Evolutionary conservation across 2,329 filamentous ascomycete genomes (phyloP).

Genomic region (Sclerotinia sclerotiorum): DNA sequence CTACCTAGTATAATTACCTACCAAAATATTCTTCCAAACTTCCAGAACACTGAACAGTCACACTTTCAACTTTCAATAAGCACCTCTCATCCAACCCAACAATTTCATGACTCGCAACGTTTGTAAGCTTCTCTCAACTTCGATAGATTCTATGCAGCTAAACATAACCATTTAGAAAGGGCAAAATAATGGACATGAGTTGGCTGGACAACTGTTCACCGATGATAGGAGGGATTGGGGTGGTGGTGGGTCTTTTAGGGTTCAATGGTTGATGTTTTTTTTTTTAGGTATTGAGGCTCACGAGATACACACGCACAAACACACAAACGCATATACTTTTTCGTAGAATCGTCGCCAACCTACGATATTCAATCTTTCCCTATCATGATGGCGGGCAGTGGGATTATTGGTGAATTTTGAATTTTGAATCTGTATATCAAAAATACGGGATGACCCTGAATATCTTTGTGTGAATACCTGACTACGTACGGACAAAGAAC

Average conservation of each 20-base stretch:
- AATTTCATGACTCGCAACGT: neutral
- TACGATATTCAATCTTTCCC: neutral
- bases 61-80: neutral
- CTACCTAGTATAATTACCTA: too few relatives aligned
- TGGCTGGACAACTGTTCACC: conserved; percentile 23
- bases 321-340: neutral
- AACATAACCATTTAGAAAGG: neutral
- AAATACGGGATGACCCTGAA: too few relatives aligned
- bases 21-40: neutral
- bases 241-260: neutral
- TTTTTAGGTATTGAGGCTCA: neutral
- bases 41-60: too few relatives aligned
- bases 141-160: neutral
- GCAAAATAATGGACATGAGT: neutral
- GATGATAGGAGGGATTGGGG: conserved; percentile 18
- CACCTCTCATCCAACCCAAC: neutral
- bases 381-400: neutral
- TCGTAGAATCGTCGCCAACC: neutral
- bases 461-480: too few relatives aligned
- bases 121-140: conserved; percentile 1
- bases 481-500: too few relatives aligned
- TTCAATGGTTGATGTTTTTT: too few relatives aligned
- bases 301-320: neutral
- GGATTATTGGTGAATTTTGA: neutral
- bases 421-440: neutral